A percentile compares a stretch with the other conserved stretches of the same genome.
Conservation (phyloP, 176 grass and related monocot genomes). For the Thalia dealbata region DNA sequence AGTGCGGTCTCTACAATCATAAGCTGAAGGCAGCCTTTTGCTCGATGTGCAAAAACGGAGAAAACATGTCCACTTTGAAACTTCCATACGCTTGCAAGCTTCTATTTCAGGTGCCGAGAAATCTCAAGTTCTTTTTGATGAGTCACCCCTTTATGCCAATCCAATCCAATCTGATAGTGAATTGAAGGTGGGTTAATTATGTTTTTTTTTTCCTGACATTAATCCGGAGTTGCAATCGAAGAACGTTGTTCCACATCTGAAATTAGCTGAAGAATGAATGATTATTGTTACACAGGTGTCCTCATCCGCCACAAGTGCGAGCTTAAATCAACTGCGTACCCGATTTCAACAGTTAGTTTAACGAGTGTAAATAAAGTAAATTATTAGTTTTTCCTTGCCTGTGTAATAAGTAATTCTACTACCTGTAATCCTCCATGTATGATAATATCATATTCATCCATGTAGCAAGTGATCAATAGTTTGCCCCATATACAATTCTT, state of each 20-base stretch:
- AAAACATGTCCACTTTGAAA: constrained; percentile 94
- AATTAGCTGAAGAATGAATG: constrained; percentile 63
- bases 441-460: no score
- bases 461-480: no score
- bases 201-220: background rate
- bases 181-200: background rate
- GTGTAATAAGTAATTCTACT: no score
- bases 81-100: constrained; percentile 99
- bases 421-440: no score
- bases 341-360: no score
- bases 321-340: no score
- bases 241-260: constrained; percentile 74
- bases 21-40: constrained; percentile 77
- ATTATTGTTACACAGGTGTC: background rate
- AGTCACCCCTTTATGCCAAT: background rate
- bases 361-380: no score
- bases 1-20: constrained; percentile 87
- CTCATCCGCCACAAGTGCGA: no score
- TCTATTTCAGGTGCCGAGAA: constrained; percentile 71
- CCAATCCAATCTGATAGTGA: background rate
- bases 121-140: constrained; percentile 3
- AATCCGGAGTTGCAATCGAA: constrained; percentile 76
- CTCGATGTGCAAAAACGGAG: constrained; percentile 93
- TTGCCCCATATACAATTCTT: no score
- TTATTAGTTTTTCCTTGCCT: no score